phyloP scores from a whole-genome alignment of 495 filamentous ascomycete species.

The Tuber brumale region DNA sequence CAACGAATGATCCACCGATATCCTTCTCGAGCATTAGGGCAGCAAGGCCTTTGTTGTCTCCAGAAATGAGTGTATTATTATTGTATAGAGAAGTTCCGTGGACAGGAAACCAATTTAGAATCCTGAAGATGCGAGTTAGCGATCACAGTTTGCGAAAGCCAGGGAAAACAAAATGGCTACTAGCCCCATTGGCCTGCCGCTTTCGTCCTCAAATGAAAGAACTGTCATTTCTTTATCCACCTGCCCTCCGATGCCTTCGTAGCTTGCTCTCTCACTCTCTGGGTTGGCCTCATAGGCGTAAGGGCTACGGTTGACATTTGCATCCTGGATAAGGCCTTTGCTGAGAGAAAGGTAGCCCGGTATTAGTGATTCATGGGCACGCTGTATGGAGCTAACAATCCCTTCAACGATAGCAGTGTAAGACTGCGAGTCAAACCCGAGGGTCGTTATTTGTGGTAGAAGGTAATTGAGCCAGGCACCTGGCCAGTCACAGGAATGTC shows the following conservation, averaged over 20 bases:
- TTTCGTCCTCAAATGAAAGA: constrained; percentile 70
- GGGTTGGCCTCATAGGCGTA: constrained; percentile 91
- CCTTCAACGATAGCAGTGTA: constrained; percentile 89
- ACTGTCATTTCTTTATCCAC: constrained; percentile 86
- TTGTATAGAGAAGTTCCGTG: constrained; percentile 88
- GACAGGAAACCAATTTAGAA: constrained; percentile 88
- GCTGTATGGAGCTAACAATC: constrained; percentile 67
- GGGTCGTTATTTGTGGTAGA: constrained; percentile 84
- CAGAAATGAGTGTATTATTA: constrained; percentile 87
- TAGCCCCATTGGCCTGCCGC: constrained; percentile 49
- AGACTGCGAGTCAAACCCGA: constrained; percentile 81
- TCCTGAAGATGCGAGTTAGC: constrained; percentile 24
- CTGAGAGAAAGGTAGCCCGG: constrained; percentile 68
- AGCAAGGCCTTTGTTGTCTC: constrained; percentile 95
- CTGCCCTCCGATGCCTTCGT: constrained; percentile 58
- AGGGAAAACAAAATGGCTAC: constrained; percentile 5
- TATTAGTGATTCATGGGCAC: constrained; percentile 69
- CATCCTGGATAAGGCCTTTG: constrained; percentile 65
- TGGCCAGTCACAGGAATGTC: neutral
- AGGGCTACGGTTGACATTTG: constrained; percentile 84
- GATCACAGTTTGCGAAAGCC: neutral
- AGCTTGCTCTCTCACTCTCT: constrained; percentile 63
- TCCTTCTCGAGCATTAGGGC: constrained; percentile 78
- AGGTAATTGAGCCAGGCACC: constrained; percentile 93
- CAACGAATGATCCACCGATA: constrained; percentile 63